Percentiles rank a stretch among this genome's conserved stretches.
Evolutionary conservation across 768 basidiomycete genomes (phyloP).

Genomic region (Phlebiopsis flavidoalba): DNA sequence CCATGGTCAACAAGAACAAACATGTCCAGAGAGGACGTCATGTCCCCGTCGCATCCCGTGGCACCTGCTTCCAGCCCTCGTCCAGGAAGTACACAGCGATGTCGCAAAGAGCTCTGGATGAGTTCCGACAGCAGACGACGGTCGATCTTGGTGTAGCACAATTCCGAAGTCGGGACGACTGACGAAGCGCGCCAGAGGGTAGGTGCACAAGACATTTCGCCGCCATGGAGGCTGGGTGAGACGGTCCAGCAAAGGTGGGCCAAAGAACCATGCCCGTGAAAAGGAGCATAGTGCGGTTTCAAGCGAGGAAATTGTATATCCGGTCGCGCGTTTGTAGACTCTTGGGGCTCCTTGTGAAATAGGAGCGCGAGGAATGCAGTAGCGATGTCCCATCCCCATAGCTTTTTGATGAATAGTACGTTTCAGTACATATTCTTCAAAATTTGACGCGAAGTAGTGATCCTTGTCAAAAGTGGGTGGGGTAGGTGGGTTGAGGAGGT

Average conservation of each 20-base stretch:
- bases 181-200: constrained; percentile 49
- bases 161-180: constrained; percentile 49
- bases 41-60: constrained; percentile 76
- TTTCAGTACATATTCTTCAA: constrained; percentile 78
- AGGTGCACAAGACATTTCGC: constrained; percentile 67
- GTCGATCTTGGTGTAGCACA: constrained; percentile 47
- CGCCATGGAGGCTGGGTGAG: constrained; percentile 62
- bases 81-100: constrained; percentile 31
- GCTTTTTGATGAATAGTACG: constrained; percentile 80
- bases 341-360: constrained; percentile 52
- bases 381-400: constrained; percentile 92
- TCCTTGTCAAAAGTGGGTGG: constrained; percentile 56
- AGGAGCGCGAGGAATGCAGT: constrained; percentile 54
- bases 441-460: constrained; percentile 80
- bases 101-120: constrained; percentile 61
- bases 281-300: constrained; percentile 61
- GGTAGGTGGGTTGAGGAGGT: constrained; percentile 61
- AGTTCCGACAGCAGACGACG: constrained; percentile 50
- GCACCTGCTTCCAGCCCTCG: constrained; percentile 42
- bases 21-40: constrained; percentile 91
- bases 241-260: constrained; percentile 70
- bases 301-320: constrained; percentile 46
- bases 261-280: constrained; percentile 90
- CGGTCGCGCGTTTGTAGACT: constrained; percentile 36
- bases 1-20: constrained; percentile 85